Evolutionary conservation across 1,139 yeast genomes (phyloP), one percentile per base, ranked within the genome.

Genomic region (Yamadazyma dushanensis): DNA sequence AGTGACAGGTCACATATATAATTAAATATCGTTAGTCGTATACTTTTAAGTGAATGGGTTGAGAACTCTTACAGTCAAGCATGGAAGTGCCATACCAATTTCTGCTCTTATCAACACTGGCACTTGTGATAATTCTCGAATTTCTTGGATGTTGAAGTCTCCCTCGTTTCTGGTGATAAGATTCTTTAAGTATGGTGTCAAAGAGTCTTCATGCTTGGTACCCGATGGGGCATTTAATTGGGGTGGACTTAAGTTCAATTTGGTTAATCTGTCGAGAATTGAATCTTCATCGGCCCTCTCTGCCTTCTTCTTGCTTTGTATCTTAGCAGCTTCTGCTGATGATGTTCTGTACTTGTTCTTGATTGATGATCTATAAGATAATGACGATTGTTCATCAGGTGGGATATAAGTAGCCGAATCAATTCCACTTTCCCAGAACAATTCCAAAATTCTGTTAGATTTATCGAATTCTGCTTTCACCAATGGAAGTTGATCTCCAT

Each of bases 401-500:
- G 97, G 97, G 29, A 88, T 75, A 56, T 76, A 92, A 1, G 95
- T 85, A 1, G 97, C 97, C 17, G 96, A 77, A 56, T 90, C 97
- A 36, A 86, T 78, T 11, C 94, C 95, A 41, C 78, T 79, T 58
- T 88, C 95, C 98, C 98, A 92, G 56, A 76, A 89, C 35, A 92
- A 68, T 57, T 90, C 97, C 51, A 92, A 70, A 4, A 80, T 64
- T 34, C 89, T 73, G 23, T 76, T 70, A 18, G 59, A 57, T 53
- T 83, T 84, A 55, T 87, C 94, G 59, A 85, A 92, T 57, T 92
- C 97, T 4, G 97, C 97, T 60, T 89, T 89, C 17, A 78, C 80
- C 44, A 92, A 69, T 11, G 98, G 98, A 39, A 92, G 70, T 59
- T 92, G 98, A 62, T 92, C 98, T 28, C 97, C 97, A 53, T 92